Evolutionary conservation across 176 grass and related monocot genomes (phyloP).

Genomic region (Leersia perrieri): DNA sequence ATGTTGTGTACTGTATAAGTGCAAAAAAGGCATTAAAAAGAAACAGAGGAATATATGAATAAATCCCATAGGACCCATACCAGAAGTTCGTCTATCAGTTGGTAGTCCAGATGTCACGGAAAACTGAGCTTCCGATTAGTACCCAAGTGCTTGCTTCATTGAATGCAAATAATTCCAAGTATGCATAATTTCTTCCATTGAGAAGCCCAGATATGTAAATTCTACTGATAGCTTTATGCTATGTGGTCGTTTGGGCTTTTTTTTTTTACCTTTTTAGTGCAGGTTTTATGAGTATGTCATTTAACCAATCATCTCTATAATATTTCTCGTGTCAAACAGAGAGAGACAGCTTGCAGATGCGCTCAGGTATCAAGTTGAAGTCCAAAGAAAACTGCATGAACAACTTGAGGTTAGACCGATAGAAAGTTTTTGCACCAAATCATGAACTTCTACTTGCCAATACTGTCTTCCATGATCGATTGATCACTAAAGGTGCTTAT

Average conservation of each 20-base stretch:
- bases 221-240: background rate
- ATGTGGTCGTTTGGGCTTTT: background rate
- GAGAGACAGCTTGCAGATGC: slow-evolving; percentile 50
- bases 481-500: background rate
- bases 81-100: too few species aligned
- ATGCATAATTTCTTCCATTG: too few species aligned
- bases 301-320: background rate
- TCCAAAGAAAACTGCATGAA: slow-evolving; percentile 66
- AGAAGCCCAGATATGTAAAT: slow-evolving; percentile 28
- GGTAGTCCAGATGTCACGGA: too few species aligned
- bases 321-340: slow-evolving; percentile 35
- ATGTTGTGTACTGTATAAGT: too few species aligned
- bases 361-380: slow-evolving; percentile 68
- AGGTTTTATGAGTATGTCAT: background rate
- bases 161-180: too few species aligned
- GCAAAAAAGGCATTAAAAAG: too few species aligned
- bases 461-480: background rate
- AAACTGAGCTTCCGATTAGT: too few species aligned
- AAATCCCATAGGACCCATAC: too few species aligned
- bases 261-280: background rate
- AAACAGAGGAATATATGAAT: too few species aligned
- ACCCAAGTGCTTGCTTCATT: too few species aligned
- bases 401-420: slow-evolving; percentile 73
- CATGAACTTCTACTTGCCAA: background rate
- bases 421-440: background rate